Evolutionary conservation across 2,329 filamentous ascomycete genomes (phyloP).

Genomic region (Geoglossum cookeanum): DNA sequence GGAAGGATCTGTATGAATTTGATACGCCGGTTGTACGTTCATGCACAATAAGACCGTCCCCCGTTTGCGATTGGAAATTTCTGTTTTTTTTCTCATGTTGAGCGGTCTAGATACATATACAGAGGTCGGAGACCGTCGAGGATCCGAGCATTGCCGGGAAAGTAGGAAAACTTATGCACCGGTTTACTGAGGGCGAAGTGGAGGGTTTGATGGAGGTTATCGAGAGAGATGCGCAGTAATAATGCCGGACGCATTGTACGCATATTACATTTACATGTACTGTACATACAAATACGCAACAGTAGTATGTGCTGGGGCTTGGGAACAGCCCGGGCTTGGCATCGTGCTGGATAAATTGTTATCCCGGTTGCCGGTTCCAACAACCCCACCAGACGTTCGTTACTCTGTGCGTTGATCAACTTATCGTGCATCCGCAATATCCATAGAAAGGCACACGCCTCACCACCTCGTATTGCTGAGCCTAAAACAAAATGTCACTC

Average conservation of each 20-base stretch:
- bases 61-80: background rate
- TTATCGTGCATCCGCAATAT: too few relatives aligned
- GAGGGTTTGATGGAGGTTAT: slow-evolving; percentile 47
- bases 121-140: slow-evolving; percentile 34
- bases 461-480: too few relatives aligned
- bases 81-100: background rate
- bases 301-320: too few relatives aligned
- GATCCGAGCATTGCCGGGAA: slow-evolving; percentile 33
- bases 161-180: slow-evolving; percentile 59
- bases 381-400: too few relatives aligned
- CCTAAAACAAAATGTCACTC: slow-evolving; percentile 27
- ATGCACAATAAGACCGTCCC: background rate
- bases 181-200: slow-evolving; percentile 49
- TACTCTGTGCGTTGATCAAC: too few relatives aligned
- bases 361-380: too few relatives aligned
- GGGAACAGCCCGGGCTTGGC: too few relatives aligned
- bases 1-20: slow-evolving; percentile 61
- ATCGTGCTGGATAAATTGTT: too few relatives aligned
- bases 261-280: too few relatives aligned
- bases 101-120: slow-evolving; percentile 35
- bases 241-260: slow-evolving; percentile 2
- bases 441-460: too few relatives aligned
- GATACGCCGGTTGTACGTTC: slow-evolving; percentile 57
- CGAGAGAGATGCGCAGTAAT: slow-evolving; percentile 12
- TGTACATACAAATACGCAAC: too few relatives aligned